Evolutionary conservation across 306 rosid species (phyloP), one percentile per base, ranked within the genome.

Genomic region (Cicer cuneatum): DNA sequence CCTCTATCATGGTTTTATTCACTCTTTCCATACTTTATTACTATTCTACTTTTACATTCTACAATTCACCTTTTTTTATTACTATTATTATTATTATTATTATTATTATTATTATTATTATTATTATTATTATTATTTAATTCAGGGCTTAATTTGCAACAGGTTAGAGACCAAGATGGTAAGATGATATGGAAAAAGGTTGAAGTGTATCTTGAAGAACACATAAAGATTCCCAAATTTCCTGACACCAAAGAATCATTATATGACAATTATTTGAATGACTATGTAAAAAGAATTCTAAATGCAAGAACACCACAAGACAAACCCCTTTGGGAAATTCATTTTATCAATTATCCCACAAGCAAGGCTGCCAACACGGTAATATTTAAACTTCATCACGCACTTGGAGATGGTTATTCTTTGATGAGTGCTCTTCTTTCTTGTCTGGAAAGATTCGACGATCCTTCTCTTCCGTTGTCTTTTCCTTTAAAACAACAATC

Each of bases 391-490:
- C 67, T 87, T 47, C 90, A 87, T 14, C 92, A 87, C 70, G 80
- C 95, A 0, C 85, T 89, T 54, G 92, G 92, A 5, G 92, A 89
- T 85, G 94, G 88, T 18, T 85, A 81, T 68, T 85, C 89, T 4
- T 74, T 87, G 8, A 89, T 89, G 96, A 72, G 86, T 21, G 82
- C 86, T 48, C 89, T 90, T 75, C 82, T 90, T 52, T 83, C 93
- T 41, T 88, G 84, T 77, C 79, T 86, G 0, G 80, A 66, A 24
- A 83, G 90, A 69, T 86, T 77, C 5, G 86, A 83, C 43, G 66
- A 90, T 24, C 91, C 90, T 80, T 86, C 88, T 53, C 66, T 83
- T 65, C 90, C 96, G 3, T 54, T 88, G 2, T 62, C 92, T 5
- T 88, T 90, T 66, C 92, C 96, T 33, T 81, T 87, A 7, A 13